Evolutionary conservation across 225 moss, liverwort and hornwort genomes (phyloP), one percentile per base, ranked within the genome.

Genomic region (Bryoerythrophyllum caledonicum): DNA sequence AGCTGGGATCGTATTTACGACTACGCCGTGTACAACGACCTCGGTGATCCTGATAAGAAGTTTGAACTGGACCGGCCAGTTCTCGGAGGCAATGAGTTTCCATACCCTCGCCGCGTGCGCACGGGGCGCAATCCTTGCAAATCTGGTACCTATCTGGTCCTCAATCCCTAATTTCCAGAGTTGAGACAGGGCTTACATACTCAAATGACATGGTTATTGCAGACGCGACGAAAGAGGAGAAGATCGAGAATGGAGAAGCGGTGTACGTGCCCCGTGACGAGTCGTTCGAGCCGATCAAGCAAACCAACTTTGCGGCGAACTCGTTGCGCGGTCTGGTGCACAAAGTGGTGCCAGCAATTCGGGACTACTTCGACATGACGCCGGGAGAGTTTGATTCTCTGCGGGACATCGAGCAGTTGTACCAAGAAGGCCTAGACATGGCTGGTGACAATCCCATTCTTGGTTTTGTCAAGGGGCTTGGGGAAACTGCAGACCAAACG

Each of bases 61-160:
- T 40, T 65, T 8, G 76, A 82, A 4, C 73, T 86, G 2, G 63
- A 34, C 3, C 80, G 94, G 2, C 90, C 90, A 8, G 55, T 82
- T 68, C 86, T 94, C 0, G 94, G 94, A 2, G 88, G 88, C 34
- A 32, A 61, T 28, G 38, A 52, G 13, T 48, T 73, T 49, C 88
- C 87, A 13, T 96, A 96, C 74, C 92, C 96, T 74, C 92, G 96
- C 67, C 90, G 96, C 41, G 82, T 81, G 43, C 92, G 96, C 69
- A 96, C 91, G 48, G 96, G 96, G 38, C 86, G 96, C 12, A 70
- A 59, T 73, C 85, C 83, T 72, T 65, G 87, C 56, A 85, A 89
- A 79, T 74, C 81, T 55, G 93, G 93, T 92, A 60, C 60, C 2
- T 1, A 63, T 8, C 10, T 37, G 30, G 69, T 65, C 60, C 14